Evolutionary conservation across 2,329 filamentous ascomycete genomes (phyloP).

Genomic region (Talaromyces marneffei): DNA sequence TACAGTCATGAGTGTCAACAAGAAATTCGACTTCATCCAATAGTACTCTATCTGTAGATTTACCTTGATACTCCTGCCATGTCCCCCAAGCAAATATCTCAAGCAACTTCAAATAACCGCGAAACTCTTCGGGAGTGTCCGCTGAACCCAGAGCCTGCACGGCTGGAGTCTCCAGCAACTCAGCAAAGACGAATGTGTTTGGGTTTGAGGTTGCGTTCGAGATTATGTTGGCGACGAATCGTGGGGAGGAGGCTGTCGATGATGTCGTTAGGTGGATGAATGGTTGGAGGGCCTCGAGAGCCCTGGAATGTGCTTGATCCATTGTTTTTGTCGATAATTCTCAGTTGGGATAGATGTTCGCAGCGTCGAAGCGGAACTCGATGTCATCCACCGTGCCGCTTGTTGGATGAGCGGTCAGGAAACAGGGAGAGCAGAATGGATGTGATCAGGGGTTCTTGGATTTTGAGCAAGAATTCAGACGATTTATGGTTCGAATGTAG

Average conservation of each 20-base stretch:
- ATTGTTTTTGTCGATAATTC: conserved; percentile 24
- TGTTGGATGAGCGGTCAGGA: neutral
- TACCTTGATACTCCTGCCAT: conserved; percentile 68
- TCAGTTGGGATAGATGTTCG: neutral
- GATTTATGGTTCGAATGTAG: neutral
- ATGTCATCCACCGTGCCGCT: neutral
- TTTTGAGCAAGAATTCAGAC: neutral
- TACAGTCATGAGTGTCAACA: conserved; percentile 18
- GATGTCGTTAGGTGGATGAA: conserved; percentile 85
- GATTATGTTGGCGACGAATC: conserved; percentile 79
- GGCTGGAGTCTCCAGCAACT: conserved; percentile 76
- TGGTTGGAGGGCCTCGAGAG: conserved; percentile 63
- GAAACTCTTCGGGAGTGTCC: conserved; percentile 55
- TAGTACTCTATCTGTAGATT: too few species aligned
- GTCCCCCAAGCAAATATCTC: conserved; percentile 91
- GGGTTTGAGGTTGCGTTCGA: conserved; percentile 81
- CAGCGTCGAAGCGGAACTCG: too few species aligned
- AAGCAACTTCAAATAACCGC: conserved; percentile 62
- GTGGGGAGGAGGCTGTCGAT: conserved; percentile 63
- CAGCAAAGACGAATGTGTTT: conserved; percentile 87
- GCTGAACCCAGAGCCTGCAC: conserved; percentile 63
- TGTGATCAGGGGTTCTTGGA: neutral
- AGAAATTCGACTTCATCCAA: too few species aligned
- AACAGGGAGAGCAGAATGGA: neutral
- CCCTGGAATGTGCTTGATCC: conserved; percentile 47